Percentiles rank a stretch among this genome's conserved stretches.
Evolutionary conservation across 2,329 filamentous ascomycete genomes (phyloP).

Genomic region (Gaeumannomyces tritici): DNA sequence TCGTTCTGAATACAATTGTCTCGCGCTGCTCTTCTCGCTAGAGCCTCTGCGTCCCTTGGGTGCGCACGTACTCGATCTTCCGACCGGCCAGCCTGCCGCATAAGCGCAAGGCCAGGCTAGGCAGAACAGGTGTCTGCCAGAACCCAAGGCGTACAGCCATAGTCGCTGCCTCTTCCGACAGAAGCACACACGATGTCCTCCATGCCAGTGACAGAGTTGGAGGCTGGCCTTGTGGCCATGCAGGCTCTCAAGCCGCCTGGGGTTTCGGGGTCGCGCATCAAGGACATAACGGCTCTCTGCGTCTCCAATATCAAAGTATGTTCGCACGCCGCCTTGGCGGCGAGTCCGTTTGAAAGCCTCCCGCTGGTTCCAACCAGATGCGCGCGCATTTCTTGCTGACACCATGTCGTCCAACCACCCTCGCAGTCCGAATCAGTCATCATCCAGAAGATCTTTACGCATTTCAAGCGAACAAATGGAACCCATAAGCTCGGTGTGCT

Average conservation of each 20-base stretch:
- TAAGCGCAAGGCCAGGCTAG: neutral
- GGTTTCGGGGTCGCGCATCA: slow-evolving; percentile 88
- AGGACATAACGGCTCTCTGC: slow-evolving; percentile 76
- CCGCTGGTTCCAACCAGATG: neutral
- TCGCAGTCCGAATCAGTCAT: slow-evolving; percentile 83
- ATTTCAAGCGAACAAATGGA: slow-evolving; percentile 88
- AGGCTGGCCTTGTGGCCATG: slow-evolving; percentile 84
- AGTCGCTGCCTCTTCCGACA: slow-evolving; percentile 33
- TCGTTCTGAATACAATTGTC: neutral
- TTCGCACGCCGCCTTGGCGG: neutral
- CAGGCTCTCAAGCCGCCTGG: slow-evolving; percentile 84
- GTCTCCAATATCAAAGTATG: slow-evolving; percentile 85
- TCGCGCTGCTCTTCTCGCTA: neutral
- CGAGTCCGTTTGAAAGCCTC: neutral
- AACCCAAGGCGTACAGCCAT: slow-evolving; percentile 3
- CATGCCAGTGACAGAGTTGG: slow-evolving; percentile 83
- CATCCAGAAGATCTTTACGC: slow-evolving; percentile 92
- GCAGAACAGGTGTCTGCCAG: neutral
- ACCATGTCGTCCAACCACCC: slow-evolving; percentile 5
- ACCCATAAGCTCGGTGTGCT: slow-evolving; percentile 98
- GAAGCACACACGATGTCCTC: slow-evolving; percentile 28
- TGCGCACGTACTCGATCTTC: neutral
- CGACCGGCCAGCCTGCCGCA: neutral
- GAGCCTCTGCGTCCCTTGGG: neutral
- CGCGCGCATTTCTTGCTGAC: slow-evolving; percentile 13